Base-by-base conservation (phyloP, 768 basidiomycete genomes). In the Russula olivacea region DNA sequence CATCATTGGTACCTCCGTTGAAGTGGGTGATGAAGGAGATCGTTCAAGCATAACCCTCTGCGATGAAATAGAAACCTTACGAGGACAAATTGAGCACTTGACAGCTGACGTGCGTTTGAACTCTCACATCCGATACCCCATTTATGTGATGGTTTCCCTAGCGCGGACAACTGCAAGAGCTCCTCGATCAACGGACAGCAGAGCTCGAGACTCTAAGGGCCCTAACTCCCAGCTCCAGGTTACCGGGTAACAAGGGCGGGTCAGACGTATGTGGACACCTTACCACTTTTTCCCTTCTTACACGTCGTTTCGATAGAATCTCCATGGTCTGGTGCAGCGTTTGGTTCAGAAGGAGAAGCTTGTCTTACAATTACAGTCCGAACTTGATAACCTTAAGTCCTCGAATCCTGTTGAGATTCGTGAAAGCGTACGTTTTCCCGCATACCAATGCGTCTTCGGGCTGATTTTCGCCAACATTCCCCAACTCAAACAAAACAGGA, bases 311-410 rank as follows among this genome's bases (percentile, higher is more conserved):
- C 63, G 61, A 50, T 74, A 88, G 81, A 85, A 81, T 65, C 80
- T 88, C 61, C 81, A 84, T 65, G 90, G 89, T 1, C 70, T 95
- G 21, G 83, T 93, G 10, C 90, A 92, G 69, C 84, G 90, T 11
- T 78, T 95, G 17, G 82, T 88, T 3, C 82, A 86, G 71, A 93
- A 93, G 72, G 93, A 97, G 76, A 91, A 89, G 69, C 84, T 93
- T 72, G 89, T 92, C 1, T 71, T 83, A 2, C 83, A 86, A 59
- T 79, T 95, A 1, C 86, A 87, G 70, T 79, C 80, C 4, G 88
- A 93, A 69, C 74, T 94, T 21, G 87, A 86, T 59, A 78, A 79
- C 19, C 74, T 86, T 66, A 84, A 81, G 67, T 75, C 77, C 5
- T 81, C 84, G 71, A 83, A 81, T 71, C 83, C 83, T 5, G 72